Conservation (phyloP, 345 rosid genomes). For the Rhizophora mangle region DNA sequence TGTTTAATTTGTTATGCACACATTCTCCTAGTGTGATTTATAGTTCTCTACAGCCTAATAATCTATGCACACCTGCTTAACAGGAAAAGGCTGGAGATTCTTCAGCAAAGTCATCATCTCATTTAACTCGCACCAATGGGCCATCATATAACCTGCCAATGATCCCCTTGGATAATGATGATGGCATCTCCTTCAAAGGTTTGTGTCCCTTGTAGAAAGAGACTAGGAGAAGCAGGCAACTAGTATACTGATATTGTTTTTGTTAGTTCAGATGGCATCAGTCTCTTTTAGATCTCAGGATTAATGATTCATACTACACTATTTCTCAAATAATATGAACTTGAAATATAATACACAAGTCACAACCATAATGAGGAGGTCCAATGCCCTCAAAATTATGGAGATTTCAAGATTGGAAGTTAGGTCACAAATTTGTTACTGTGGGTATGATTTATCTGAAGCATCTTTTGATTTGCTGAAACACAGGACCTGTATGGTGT, state of each 20-base stretch:
- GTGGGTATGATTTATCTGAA: background rate
- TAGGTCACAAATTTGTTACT: background rate
- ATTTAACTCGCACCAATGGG: conserved; percentile 61
- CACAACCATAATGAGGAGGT: background rate
- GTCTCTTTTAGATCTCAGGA: background rate
- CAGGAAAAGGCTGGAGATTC: conserved; percentile 74
- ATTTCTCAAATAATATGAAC: background rate
- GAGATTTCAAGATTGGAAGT: background rate
- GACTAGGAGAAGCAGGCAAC: too few relatives aligned
- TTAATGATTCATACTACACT: background rate
- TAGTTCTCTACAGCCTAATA: conserved; percentile 4
- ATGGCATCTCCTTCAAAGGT: conserved; percentile 75
- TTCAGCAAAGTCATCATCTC: conserved; percentile 61
- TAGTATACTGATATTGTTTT: background rate
- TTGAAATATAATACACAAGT: background rate
- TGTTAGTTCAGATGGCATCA: background rate
- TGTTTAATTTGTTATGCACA: background rate
- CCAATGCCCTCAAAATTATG: background rate
- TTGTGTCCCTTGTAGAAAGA: conserved; percentile 14
- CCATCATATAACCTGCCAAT: conserved; percentile 60
- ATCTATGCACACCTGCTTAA: conserved; percentile 18
- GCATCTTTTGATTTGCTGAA: background rate
- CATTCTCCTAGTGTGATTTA: background rate
- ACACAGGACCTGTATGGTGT: background rate
- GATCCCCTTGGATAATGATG: conserved; percentile 61